Conservation (phyloP, 768 basidiomycete genomes). For the Boletus speciosus region DNA sequence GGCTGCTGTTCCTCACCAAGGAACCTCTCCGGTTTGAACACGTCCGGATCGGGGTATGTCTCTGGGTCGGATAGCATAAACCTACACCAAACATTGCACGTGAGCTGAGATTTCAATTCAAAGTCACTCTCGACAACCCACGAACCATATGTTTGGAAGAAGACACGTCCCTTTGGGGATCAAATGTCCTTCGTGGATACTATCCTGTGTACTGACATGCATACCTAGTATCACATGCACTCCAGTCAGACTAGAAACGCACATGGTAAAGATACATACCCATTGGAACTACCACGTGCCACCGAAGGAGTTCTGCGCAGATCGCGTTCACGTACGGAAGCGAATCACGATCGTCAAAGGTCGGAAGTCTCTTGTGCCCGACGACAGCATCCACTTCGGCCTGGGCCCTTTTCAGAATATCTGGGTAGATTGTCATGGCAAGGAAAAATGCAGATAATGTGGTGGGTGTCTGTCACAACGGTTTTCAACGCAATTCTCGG, state of each 20-base stretch:
- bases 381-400: slow-evolving; percentile 10
- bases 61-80: slow-evolving; percentile 7
- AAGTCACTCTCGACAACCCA: not conserved
- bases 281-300: not conserved
- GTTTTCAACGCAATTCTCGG: not conserved
- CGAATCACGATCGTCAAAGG: slow-evolving; percentile 2
- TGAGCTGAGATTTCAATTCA: not conserved
- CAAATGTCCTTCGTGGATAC: slow-evolving; percentile 11
- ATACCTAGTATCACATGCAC: not conserved
- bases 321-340: slow-evolving; percentile 18
- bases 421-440: slow-evolving; percentile 12
- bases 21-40: slow-evolving; percentile 16
- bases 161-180: slow-evolving; percentile 21
- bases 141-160: slow-evolving; percentile 10
- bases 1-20: slow-evolving; percentile 5
- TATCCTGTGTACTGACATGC: not conserved
- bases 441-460: slow-evolving; percentile 17
- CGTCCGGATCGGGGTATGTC: slow-evolving; percentile 8
- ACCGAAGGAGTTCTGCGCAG: slow-evolving; percentile 13
- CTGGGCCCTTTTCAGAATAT: slow-evolving; percentile 8
- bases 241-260: not conserved
- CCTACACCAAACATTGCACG: not conserved
- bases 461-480: slow-evolving; percentile 13
- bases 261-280: not conserved
- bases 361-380: slow-evolving; percentile 8